These are phyloP conservation scores for Stagonosporopsis vannaccii DNA, from an alignment of 2,329 filamentous ascomycete genomes.

Conservation along the genomic window DNA sequence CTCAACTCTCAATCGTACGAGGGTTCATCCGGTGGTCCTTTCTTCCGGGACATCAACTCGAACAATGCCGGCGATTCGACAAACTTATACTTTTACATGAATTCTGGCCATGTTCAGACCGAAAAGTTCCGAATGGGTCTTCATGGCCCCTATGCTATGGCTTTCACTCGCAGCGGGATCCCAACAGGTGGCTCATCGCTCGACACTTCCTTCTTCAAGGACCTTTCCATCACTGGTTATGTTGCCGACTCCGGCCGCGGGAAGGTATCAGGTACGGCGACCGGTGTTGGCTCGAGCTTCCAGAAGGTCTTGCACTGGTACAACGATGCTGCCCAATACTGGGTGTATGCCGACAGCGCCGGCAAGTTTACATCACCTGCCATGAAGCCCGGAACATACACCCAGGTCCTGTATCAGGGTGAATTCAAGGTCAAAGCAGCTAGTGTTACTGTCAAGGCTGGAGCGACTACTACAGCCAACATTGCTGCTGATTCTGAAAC, in stretches of 20 bases:
- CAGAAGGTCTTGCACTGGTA: conserved; percentile 70
- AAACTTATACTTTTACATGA: conserved; percentile 73
- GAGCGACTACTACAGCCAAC: conserved; percentile 57
- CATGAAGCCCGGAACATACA: conserved; percentile 74
- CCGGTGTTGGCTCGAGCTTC: conserved; percentile 61
- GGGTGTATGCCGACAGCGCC: conserved; percentile 62
- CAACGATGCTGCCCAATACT: conserved; percentile 70
- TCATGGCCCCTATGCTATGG: conserved; percentile 70
- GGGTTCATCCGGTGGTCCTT: conserved; percentile 70
- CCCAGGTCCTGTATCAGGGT: conserved; percentile 70
- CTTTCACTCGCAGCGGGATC: conserved; percentile 65
- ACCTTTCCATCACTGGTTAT: conserved; percentile 65
- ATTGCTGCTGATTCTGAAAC: conserved; percentile 60
- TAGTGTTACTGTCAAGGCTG: conserved; percentile 57
- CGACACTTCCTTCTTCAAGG: conserved; percentile 67
- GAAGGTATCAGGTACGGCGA: conserved; percentile 66
- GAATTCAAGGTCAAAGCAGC: conserved; percentile 63
- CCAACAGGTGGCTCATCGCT: conserved; percentile 53
- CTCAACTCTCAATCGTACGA: conserved; percentile 65
- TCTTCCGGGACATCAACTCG: conserved; percentile 67
- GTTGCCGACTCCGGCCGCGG: conserved; percentile 65
- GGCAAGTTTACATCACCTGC: conserved; percentile 68
- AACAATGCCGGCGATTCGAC: conserved; percentile 68
- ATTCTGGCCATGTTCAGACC: conserved; percentile 66
- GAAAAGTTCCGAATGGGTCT: conserved; percentile 69